Percentiles rank a stretch among this genome's conserved stretches.
These are phyloP conservation scores for Solanum okadae DNA, from an alignment of 257 asterid genomes.

Conservation along the genomic window DNA sequence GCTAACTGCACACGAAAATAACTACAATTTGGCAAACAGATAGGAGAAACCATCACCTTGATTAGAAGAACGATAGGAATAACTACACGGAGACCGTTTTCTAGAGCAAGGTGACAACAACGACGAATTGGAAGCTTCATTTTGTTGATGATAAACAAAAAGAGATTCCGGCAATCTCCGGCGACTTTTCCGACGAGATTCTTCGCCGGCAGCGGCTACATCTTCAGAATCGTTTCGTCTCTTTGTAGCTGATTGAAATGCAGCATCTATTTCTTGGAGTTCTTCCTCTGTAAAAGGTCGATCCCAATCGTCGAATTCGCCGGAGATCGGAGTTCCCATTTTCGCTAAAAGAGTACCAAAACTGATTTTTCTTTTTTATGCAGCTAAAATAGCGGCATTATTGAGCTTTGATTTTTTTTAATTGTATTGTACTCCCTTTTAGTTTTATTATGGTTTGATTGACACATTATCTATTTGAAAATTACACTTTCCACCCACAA, in stretches of 20 bases:
- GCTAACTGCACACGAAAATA: not conserved
- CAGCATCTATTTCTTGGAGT: constrained; percentile 59
- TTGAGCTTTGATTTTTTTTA: not conserved
- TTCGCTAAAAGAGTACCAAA: not conserved
- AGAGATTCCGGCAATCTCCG: constrained; percentile 76
- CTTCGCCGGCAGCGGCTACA: not conserved
- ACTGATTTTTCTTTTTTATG: not conserved
- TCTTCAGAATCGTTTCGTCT: constrained; percentile 16
- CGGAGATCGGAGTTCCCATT: not conserved
- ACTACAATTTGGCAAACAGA: not conserved
- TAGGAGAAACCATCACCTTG: not conserved
- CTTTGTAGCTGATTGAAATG: constrained; percentile 22
- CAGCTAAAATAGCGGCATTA: not conserved
- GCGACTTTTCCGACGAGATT: constrained; percentile 22
- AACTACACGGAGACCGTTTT: constrained; percentile 4
- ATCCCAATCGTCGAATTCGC: constrained; percentile 37
- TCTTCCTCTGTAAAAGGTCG: constrained; percentile 66
- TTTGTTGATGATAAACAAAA: constrained; percentile 29
- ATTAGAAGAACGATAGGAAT: not conserved
- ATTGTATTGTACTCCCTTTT: not conserved
- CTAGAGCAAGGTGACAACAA: constrained; percentile 28
- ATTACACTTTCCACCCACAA: not conserved
- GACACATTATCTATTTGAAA: not conserved
- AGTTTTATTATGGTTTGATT: not conserved
- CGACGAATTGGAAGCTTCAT: not conserved